These are phyloP conservation scores for Xanthoconium separans DNA, from an alignment of 1,284 basidiomycete species.

Conservation along the genomic window DNA sequence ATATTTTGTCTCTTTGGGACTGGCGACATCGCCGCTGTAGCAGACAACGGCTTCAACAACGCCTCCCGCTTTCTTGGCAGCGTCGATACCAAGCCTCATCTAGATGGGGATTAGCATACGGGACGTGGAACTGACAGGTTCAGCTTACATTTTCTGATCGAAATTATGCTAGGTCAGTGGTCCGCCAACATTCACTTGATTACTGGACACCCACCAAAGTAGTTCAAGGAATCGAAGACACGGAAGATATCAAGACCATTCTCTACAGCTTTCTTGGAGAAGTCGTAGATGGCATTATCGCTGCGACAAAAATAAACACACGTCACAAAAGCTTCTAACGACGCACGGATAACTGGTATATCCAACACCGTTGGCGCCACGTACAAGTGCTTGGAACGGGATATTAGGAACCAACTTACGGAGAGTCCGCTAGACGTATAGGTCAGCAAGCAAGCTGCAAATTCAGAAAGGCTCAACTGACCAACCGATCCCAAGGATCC, in stretches of 20 bases:
- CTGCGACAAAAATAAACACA: conserved; percentile 38
- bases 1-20: conserved; percentile 96
- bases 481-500: conserved; percentile 98
- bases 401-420: conserved; percentile 98
- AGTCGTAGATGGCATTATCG: conserved; percentile 99
- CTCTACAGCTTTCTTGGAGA: conserved; percentile 97
- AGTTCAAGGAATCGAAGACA: conserved; percentile 99
- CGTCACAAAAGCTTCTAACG: background rate
- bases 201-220: conserved; percentile 68
- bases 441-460: conserved; percentile 6
- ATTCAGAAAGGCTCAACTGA: conserved; percentile 36
- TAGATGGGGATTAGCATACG: conserved; percentile 35
- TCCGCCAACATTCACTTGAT: background rate
- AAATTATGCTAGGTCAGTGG: conserved; percentile 12
- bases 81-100: conserved; percentile 97
- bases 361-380: conserved; percentile 98
- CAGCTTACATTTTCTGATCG: conserved; percentile 58
- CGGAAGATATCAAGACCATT: conserved; percentile 99
- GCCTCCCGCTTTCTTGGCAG: conserved; percentile 99
- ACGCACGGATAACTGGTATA: conserved; percentile 97
- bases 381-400: conserved; percentile 96
- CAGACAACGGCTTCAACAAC: conserved; percentile 98
- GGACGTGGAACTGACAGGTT: background rate
- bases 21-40: conserved; percentile 98
- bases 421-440: conserved; percentile 68